These are phyloP conservation scores for Epichloe sibirici DNA, from an alignment of 2,329 filamentous ascomycete species.

Conservation along the genomic window DNA sequence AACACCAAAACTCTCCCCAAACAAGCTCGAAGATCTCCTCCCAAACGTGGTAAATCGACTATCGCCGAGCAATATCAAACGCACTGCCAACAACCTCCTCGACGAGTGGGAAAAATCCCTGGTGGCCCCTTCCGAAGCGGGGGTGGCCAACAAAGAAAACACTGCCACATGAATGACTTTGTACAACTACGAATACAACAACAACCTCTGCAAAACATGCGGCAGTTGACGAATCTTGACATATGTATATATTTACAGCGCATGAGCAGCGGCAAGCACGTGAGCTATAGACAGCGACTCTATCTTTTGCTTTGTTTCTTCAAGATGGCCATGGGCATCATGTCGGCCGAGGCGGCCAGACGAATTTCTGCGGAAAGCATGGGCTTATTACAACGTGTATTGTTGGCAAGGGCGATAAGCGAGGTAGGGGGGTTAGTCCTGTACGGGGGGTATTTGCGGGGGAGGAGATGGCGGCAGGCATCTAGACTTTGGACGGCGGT, in stretches of 20 bases:
- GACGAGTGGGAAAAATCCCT: conserved; percentile 72
- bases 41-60: conserved; percentile 63
- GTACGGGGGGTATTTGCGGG: not conserved
- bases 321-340: not conserved
- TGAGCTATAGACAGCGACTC: not conserved
- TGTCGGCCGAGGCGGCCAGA: not conserved
- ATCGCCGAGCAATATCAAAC: conserved; percentile 64
- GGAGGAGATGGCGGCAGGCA: not conserved
- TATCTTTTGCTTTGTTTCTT: not conserved
- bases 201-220: not conserved
- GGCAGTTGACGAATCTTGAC: not conserved
- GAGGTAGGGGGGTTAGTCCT: not conserved
- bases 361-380: not conserved
- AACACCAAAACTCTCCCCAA: conserved; percentile 22
- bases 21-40: conserved; percentile 41
- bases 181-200: conserved; percentile 7
- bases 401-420: not conserved
- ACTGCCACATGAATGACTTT: conserved; percentile 3
- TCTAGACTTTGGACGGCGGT: not conserved
- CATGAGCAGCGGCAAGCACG: not conserved
- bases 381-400: not conserved
- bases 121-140: conserved; percentile 12
- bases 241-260: not conserved
- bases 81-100: conserved; percentile 76
- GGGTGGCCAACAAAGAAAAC: conserved; percentile 21